Percentiles rank a stretch among this genome's conserved stretches.
Evolutionary conservation across 2,329 filamentous ascomycete genomes (phyloP).

Genomic region (Xylariaceae sp.): DNA sequence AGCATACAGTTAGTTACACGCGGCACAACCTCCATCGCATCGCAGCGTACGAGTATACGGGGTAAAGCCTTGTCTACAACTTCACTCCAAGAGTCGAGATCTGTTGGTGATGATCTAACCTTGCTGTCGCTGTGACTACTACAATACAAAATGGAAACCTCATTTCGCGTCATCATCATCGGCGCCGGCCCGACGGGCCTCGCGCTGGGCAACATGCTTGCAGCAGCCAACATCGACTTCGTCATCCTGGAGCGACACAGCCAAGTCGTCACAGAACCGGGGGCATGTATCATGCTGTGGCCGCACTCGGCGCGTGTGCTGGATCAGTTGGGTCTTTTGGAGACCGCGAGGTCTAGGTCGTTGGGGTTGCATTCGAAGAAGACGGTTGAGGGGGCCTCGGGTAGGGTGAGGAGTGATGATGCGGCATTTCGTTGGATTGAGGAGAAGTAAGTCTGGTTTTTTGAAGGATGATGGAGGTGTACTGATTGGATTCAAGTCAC

Average conservation of each 20-base stretch:
- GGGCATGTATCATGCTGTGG: conserved; percentile 15
- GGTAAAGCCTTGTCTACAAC: too few species aligned
- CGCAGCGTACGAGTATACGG: too few species aligned
- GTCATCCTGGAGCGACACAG: conserved; percentile 12
- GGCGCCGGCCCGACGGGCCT: conserved; percentile 17
- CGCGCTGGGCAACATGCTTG: conserved; percentile 12
- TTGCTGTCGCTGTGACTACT: too few species aligned
- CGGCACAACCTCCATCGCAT: too few species aligned
- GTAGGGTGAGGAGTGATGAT: too few species aligned
- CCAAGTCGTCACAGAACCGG: conserved; percentile 10
- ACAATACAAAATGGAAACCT: too few species aligned
- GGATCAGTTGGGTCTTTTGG: conserved; percentile 15
- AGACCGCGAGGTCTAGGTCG: conserved; percentile 5
- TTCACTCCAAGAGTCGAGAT: too few species aligned
- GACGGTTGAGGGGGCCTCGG: conserved; percentile 11
- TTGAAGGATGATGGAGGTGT: conserved; percentile 3
- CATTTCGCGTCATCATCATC: conserved; percentile 17
- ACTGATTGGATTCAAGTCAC: conserved; percentile 3
- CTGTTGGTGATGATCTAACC: too few species aligned
- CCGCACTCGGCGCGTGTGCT: conserved; percentile 13
- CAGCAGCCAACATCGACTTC: conserved; percentile 14
- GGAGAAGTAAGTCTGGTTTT: not conserved
- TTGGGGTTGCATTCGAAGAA: conserved; percentile 12
- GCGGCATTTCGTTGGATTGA: too few species aligned
- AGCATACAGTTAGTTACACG: too few species aligned